Conservation (phyloP, 176 grass and related monocot genomes). For the Metroxylon sagu region DNA sequence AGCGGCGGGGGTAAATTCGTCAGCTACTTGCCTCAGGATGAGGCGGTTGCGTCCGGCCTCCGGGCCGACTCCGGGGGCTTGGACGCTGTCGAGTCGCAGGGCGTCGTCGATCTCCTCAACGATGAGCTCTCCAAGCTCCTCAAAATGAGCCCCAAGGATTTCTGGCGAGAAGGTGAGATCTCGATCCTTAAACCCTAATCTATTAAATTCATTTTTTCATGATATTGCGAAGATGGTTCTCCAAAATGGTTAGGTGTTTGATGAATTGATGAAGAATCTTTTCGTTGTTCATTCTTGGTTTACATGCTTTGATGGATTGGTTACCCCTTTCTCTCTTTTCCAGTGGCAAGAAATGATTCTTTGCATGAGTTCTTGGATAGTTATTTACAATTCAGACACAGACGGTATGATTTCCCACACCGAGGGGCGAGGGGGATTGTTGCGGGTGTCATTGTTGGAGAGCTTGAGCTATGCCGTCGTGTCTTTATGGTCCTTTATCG, state of each 20-base stretch:
- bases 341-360: constrained; percentile 69
- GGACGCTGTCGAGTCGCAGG: constrained; percentile 80
- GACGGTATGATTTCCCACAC: constrained; percentile 95
- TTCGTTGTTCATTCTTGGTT: no score
- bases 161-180: constrained; percentile 72
- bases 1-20: constrained; percentile 25
- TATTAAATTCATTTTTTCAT: no score
- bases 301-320: no score
- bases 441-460: constrained; percentile 77
- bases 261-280: no score
- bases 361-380: constrained; percentile 85
- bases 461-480: constrained; percentile 77
- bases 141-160: constrained; percentile 50
- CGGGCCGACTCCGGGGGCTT: constrained; percentile 48
- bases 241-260: no score
- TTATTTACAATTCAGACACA: constrained; percentile 86
- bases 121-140: constrained; percentile 56
- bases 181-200: neutral
- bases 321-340: neutral
- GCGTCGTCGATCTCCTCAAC: constrained; percentile 84
- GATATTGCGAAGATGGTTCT: no score
- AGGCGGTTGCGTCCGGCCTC: constrained; percentile 77
- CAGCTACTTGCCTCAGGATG: constrained; percentile 80
- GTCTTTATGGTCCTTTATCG: constrained; percentile 95
- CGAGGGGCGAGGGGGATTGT: constrained; percentile 41